A percentile compares a stretch with the other conserved stretches of the same genome.
Conservation (phyloP, 2,329 filamentous ascomycete species). For the Septoria petroselini region DNA sequence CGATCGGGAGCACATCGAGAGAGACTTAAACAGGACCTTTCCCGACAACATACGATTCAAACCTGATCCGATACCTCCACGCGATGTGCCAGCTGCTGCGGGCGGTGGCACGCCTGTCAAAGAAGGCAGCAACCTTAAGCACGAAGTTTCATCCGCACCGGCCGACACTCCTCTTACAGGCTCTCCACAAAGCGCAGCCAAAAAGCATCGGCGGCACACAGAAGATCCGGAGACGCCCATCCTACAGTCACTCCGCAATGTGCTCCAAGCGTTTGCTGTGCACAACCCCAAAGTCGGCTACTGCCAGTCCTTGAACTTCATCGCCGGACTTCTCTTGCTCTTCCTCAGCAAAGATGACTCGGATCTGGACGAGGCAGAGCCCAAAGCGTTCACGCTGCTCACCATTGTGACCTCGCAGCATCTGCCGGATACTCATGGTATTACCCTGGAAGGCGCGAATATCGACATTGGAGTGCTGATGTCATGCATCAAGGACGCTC, state of each 20-base stretch:
- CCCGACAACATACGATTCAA: conserved; percentile 92
- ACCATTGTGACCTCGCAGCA: conserved; percentile 88
- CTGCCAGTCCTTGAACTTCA: conserved; percentile 92
- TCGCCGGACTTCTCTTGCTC: conserved; percentile 82
- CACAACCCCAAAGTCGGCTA: conserved; percentile 92
- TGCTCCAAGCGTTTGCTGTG: conserved; percentile 83
- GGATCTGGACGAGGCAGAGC: conserved; percentile 65
- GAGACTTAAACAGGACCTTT: conserved; percentile 89
- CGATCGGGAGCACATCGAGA: conserved; percentile 86
- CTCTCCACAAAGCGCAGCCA: conserved; percentile 11
- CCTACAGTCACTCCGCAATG: conserved; percentile 75
- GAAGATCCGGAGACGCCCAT: conserved; percentile 67
- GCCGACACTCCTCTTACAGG: conserved; percentile 1
- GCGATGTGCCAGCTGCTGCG: conserved; percentile 32
- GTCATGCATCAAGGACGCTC: conserved; percentile 75
- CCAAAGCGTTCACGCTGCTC: conserved; percentile 88
- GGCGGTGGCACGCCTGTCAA: conserved; percentile 28
- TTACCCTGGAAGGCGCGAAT: conserved; percentile 85
- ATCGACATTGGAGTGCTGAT: conserved; percentile 92
- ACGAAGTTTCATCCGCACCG: conserved; percentile 6
- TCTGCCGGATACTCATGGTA: conserved; percentile 86
- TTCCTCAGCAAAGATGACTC: conserved; percentile 56
- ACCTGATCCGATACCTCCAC: conserved; percentile 50
- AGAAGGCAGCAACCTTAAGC: conserved; percentile 18
- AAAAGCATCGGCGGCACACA: conserved; percentile 35